phyloP scores from a whole-genome alignment of 306 rosid genomes.

The Astragalus glycyphyllos region DNA sequence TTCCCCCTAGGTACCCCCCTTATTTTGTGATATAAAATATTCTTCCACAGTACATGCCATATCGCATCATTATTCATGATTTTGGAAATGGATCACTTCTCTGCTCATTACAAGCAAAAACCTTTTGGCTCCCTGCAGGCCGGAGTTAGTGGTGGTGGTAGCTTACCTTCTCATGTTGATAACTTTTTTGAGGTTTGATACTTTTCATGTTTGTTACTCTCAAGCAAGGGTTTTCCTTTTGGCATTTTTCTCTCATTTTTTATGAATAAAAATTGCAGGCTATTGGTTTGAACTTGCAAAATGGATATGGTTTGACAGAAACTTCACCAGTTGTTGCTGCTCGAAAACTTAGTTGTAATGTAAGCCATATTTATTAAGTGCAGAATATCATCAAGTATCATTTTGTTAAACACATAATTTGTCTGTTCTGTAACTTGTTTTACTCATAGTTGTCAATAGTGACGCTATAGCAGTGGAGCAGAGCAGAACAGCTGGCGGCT shows the following conservation, averaged over 20 bases:
- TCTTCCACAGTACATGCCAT: slow-evolving; percentile 1
- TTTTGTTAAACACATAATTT: slow-evolving; percentile 5
- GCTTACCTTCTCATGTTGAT: slow-evolving; percentile 80
- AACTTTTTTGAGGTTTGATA: slow-evolving; percentile 84
- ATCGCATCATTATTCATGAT: slow-evolving; percentile 27
- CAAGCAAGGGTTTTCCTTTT: neutral
- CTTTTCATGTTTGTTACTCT: slow-evolving; percentile 26
- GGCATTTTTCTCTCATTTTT: slow-evolving; percentile 9
- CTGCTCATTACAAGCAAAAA: slow-evolving; percentile 44
- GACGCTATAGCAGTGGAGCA: no score
- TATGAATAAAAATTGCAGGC: slow-evolving; percentile 63
- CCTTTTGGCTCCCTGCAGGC: slow-evolving; percentile 69
- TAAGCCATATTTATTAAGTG: slow-evolving; percentile 50
- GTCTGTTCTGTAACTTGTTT: slow-evolving; percentile 18
- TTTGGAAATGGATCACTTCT: slow-evolving; percentile 32
- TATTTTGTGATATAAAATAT: slow-evolving; percentile 1
- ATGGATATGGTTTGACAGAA: slow-evolving; percentile 97
- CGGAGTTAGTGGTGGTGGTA: slow-evolving; percentile 94
- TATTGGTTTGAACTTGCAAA: slow-evolving; percentile 81
- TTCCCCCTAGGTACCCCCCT: neutral
- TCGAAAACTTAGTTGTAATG: slow-evolving; percentile 75
- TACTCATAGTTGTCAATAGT: neutral
- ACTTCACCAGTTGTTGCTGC: slow-evolving; percentile 86
- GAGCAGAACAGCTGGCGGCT: no score
- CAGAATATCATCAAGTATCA: slow-evolving; percentile 4